Evolutionary conservation across 176 grass and related monocot genomes (phyloP).

Genomic region (Eleusine indica): DNA sequence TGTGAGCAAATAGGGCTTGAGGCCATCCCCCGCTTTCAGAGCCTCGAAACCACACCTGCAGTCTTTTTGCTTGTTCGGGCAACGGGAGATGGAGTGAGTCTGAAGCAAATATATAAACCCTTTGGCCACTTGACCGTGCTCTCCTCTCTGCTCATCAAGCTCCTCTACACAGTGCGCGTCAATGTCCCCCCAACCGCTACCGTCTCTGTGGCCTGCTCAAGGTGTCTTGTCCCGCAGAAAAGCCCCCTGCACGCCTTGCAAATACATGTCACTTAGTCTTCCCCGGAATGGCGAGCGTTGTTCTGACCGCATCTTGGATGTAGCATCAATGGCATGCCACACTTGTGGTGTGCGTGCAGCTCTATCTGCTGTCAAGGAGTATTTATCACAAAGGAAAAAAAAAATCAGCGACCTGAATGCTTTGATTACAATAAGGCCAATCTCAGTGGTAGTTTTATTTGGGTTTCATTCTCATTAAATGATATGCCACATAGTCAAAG

Average conservation of each 20-base stretch:
- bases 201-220: not conserved
- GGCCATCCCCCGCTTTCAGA: slow-evolving; percentile 30
- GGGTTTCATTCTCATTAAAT: too few species aligned
- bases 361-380: not conserved
- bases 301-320: slow-evolving; percentile 48
- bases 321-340: slow-evolving; percentile 33
- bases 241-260: slow-evolving; percentile 26
- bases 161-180: not conserved
- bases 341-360: not conserved
- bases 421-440: slow-evolving; percentile 19
- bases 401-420: not conserved
- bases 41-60: slow-evolving; percentile 24
- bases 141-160: not conserved
- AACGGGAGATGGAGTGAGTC: slow-evolving; percentile 41
- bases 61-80: slow-evolving; percentile 41
- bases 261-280: slow-evolving; percentile 48
- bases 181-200: not conserved
- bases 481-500: too few species aligned
- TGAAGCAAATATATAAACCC: slow-evolving; percentile 34
- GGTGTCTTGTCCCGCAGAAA: slow-evolving; percentile 45
- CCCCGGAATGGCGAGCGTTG: slow-evolving; percentile 16
- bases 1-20: not conserved
- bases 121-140: not conserved
- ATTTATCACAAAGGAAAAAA: not conserved
- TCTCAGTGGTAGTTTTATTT: too few species aligned